These are phyloP conservation scores for Croton setiger DNA, from an alignment of 441 rosid genomes.

Conservation along the genomic window DNA sequence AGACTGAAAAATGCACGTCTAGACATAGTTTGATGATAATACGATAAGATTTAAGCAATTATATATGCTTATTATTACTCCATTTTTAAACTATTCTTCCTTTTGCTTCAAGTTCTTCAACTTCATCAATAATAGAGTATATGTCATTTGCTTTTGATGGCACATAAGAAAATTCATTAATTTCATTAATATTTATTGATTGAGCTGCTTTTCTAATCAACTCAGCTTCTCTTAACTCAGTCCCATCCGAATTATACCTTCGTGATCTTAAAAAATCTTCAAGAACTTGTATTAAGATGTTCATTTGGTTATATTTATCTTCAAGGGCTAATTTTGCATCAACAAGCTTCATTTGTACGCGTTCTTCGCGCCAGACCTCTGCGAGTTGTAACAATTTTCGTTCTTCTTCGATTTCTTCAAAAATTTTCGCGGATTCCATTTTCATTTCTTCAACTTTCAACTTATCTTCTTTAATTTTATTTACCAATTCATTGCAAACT, in stretches of 20 bases:
- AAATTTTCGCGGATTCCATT: conserved; percentile 28
- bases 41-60: too few species aligned
- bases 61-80: conserved; percentile 3
- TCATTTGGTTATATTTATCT: conserved; percentile 53
- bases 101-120: conserved; percentile 15
- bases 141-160: conserved; percentile 32
- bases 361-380: conserved; percentile 75
- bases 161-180: conserved; percentile 31
- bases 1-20: too few species aligned
- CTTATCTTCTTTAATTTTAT: conserved; percentile 43
- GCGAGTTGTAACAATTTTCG: conserved; percentile 61
- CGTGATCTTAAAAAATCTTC: conserved; percentile 41
- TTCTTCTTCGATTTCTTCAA: conserved; percentile 57
- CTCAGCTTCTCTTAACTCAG: conserved; percentile 38
- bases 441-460: conserved; percentile 41
- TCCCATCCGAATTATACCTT: conserved; percentile 25
- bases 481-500: conserved; percentile 55
- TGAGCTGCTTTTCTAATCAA: conserved; percentile 37
- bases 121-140: conserved; percentile 37
- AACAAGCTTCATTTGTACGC: conserved; percentile 60
- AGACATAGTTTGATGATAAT: too few species aligned
- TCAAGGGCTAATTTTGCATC: conserved; percentile 64
- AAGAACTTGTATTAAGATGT: conserved; percentile 42
- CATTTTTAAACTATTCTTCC: conserved; percentile 22
- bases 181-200: conserved; percentile 37